These are phyloP conservation scores for Teunomyces pallodes DNA, from an alignment of 805 yeast genomes.

Conservation along the genomic window DNA sequence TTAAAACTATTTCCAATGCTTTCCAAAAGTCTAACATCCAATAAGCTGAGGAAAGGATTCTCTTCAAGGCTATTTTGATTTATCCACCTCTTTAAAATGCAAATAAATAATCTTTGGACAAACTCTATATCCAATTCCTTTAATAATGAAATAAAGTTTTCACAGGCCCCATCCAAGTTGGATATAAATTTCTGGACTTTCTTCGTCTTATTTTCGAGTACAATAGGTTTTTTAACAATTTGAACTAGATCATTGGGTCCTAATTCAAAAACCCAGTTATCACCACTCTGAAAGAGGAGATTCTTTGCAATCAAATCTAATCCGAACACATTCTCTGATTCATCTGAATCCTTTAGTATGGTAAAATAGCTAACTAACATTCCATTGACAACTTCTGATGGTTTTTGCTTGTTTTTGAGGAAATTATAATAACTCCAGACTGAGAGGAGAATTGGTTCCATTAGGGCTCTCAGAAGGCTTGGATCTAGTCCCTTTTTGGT, in stretches of 20 bases:
- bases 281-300: constrained; percentile 27
- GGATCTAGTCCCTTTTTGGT: constrained; percentile 38
- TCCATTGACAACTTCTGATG: constrained; percentile 33
- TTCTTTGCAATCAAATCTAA: constrained; percentile 34
- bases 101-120: constrained; percentile 47
- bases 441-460: constrained; percentile 31
- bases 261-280: constrained; percentile 38
- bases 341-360: constrained; percentile 16
- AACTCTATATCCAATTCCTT: constrained; percentile 47
- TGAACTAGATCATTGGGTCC: constrained; percentile 42
- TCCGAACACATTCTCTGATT: constrained; percentile 15
- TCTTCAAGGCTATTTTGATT: constrained; percentile 17
- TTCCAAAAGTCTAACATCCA: constrained; percentile 66
- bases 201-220: constrained; percentile 15
- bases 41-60: constrained; percentile 53
- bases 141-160: constrained; percentile 40
- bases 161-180: constrained; percentile 26
- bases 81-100: constrained; percentile 62
- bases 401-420: constrained; percentile 26
- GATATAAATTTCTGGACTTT: constrained; percentile 27
- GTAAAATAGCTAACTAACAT: constrained; percentile 39
- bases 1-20: constrained; percentile 55
- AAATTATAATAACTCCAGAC: constrained; percentile 48
- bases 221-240: constrained; percentile 13
- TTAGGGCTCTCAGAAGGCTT: constrained; percentile 21